A percentile compares a stretch with the other conserved stretches of the same genome.
These are phyloP conservation scores for Pichia cabralensis DNA, from an alignment of 805 yeast genomes.

Conservation along the genomic window DNA sequence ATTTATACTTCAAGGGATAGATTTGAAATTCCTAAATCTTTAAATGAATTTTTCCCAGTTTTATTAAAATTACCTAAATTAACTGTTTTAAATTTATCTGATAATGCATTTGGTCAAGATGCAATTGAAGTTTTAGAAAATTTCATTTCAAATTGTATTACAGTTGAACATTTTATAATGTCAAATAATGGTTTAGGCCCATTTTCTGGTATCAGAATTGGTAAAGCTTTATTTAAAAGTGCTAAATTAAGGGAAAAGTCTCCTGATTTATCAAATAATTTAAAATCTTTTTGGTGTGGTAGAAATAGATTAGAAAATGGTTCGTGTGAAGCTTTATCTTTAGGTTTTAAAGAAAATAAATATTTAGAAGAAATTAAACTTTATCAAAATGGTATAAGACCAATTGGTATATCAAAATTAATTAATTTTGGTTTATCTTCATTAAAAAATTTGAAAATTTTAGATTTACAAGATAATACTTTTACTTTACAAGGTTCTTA, in stretches of 20 bases:
- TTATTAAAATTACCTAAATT: constrained; percentile 60
- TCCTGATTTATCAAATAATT: constrained; percentile 29
- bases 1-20: constrained; percentile 90
- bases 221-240: constrained; percentile 68
- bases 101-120: constrained; percentile 94
- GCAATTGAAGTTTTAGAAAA: constrained; percentile 84
- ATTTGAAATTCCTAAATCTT: constrained; percentile 85
- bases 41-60: constrained; percentile 63
- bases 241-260: constrained; percentile 37
- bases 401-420: constrained; percentile 74
- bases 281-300: constrained; percentile 90
- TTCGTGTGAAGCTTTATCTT: constrained; percentile 73
- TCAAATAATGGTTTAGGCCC: constrained; percentile 99
- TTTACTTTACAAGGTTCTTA: constrained; percentile 62
- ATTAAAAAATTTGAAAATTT: constrained; percentile 48
- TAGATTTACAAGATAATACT: constrained; percentile 94
- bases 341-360: constrained; percentile 74
- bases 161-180: constrained; percentile 76
- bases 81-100: constrained; percentile 72
- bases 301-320: constrained; percentile 96
- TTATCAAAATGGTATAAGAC: constrained; percentile 96
- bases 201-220: constrained; percentile 90
- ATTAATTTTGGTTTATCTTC: constrained; percentile 60
- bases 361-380: constrained; percentile 58
- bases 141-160: constrained; percentile 62